A percentile compares a stretch with the other conserved stretches of the same genome.
Evolutionary conservation across 495 filamentous ascomycete species (phyloP).

Genomic region (Neurospora sp.): DNA sequence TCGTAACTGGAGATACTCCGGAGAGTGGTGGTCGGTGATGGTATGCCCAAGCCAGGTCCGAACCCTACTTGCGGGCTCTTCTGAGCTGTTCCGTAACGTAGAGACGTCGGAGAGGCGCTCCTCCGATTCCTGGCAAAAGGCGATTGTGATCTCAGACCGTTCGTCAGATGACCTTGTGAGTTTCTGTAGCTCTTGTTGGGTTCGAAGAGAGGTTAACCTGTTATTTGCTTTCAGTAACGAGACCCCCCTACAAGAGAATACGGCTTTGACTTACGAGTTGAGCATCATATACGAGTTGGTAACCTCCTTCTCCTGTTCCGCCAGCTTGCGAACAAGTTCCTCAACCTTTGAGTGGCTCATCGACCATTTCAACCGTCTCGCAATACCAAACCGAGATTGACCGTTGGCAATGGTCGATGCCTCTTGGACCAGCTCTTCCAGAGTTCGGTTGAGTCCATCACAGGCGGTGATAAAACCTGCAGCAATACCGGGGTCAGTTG

Average conservation of each 20-base stretch:
- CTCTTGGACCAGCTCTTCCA: background rate
- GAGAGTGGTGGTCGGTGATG: background rate
- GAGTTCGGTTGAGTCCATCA: background rate
- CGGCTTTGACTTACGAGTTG: background rate
- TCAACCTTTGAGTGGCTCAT: background rate
- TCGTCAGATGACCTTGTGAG: background rate
- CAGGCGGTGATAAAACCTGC: background rate
- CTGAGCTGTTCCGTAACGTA: background rate
- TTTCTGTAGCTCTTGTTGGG: background rate
- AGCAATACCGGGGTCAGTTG: background rate
- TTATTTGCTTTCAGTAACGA: background rate
- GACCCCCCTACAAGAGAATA: background rate
- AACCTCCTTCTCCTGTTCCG: background rate
- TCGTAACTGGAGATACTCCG: background rate
- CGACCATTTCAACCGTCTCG: background rate
- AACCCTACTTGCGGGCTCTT: background rate
- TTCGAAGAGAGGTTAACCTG: background rate
- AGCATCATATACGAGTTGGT: background rate
- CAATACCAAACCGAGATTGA: background rate
- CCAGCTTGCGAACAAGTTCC: background rate
- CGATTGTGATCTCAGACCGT: background rate
- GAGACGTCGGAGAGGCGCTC: background rate
- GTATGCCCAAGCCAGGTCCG: background rate
- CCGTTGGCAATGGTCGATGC: background rate
- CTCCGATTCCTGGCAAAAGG: background rate